phyloP scores from a whole-genome alignment of 2,329 filamentous ascomycete species.

The Curvularia sp. region DNA sequence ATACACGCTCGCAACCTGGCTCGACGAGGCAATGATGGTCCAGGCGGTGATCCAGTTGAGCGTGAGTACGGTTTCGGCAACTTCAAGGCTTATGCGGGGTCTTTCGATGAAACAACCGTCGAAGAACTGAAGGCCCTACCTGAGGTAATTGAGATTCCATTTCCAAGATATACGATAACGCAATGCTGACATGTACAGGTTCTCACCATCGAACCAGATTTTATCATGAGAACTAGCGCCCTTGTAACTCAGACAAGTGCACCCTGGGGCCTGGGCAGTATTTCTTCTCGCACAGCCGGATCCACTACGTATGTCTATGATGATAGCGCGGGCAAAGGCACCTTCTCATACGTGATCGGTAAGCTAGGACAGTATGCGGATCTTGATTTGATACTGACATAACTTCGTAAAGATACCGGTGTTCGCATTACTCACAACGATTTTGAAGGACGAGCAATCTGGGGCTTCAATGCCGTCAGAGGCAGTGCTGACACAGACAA shows the following conservation, averaged over 20 bases:
- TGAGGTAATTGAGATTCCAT: constrained; percentile 25
- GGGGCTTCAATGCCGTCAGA: constrained; percentile 39
- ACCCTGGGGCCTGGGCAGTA: constrained; percentile 41
- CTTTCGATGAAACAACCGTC: constrained; percentile 40
- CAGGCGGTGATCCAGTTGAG: constrained; percentile 32
- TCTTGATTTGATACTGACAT: not conserved
- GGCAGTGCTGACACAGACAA: constrained; percentile 30
- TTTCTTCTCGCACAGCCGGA: constrained; percentile 34
- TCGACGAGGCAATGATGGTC: constrained; percentile 23
- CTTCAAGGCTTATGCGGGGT: constrained; percentile 44
- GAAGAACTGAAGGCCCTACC: constrained; percentile 38
- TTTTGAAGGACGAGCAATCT: constrained; percentile 40
- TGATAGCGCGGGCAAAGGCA: constrained; percentile 31
- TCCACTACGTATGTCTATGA: constrained; percentile 40
- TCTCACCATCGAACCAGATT: constrained; percentile 37
- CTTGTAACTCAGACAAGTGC: constrained; percentile 30
- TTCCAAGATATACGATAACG: not conserved
- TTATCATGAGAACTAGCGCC: constrained; percentile 34
- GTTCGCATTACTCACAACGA: constrained; percentile 61
- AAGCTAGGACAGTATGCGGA: not conserved
- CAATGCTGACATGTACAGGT: constrained; percentile 3
- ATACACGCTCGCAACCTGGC: constrained; percentile 41
- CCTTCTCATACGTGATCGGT: constrained; percentile 60
- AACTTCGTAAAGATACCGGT: constrained; percentile 61
- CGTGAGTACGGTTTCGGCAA: constrained; percentile 38